Conservation (phyloP, 2,329 filamentous ascomycete genomes). For the Fusarium austroafricanum region DNA sequence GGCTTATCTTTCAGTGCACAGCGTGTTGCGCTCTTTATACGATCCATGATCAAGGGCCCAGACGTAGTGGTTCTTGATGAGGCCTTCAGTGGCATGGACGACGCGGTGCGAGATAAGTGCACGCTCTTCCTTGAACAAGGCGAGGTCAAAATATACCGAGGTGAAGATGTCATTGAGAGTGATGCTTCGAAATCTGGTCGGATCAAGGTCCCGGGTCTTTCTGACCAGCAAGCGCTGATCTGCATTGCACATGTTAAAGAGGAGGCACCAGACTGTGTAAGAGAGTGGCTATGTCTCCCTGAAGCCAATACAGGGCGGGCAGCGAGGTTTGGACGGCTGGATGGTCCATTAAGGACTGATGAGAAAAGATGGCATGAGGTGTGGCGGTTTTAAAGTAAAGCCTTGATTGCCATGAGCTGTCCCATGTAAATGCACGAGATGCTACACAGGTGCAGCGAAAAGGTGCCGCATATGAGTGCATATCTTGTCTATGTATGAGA, state of each 20-base stretch:
- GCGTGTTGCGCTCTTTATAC: conserved; percentile 84
- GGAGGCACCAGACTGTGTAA: conserved; percentile 85
- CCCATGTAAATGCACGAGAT: background rate
- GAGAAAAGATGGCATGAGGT: conserved; percentile 72
- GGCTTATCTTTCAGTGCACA: conserved; percentile 84
- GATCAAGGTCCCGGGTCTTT: conserved; percentile 71
- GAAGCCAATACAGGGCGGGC: conserved; percentile 72
- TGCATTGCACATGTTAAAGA: conserved; percentile 92
- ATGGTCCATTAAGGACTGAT: conserved; percentile 69
- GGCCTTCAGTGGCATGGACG: conserved; percentile 88
- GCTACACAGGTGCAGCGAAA: too few relatives aligned
- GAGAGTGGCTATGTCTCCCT: conserved; percentile 88
- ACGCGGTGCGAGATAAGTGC: conserved; percentile 85
- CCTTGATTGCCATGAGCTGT: too few relatives aligned
- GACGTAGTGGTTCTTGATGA: conserved; percentile 89
- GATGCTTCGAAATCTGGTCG: conserved; percentile 56
- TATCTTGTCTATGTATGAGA: too few relatives aligned
- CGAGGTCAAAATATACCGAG: conserved; percentile 59
- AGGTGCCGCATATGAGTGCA: background rate
- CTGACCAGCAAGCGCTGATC: conserved; percentile 81
- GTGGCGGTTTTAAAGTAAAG: conserved; percentile 61
- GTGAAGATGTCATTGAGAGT: conserved; percentile 59
- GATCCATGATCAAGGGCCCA: conserved; percentile 81
- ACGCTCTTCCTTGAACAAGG: conserved; percentile 80
- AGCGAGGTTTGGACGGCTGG: conserved; percentile 73